Evolutionary conservation across 345 rosid genomes (phyloP).

Genomic region (Combretum micranthum): DNA sequence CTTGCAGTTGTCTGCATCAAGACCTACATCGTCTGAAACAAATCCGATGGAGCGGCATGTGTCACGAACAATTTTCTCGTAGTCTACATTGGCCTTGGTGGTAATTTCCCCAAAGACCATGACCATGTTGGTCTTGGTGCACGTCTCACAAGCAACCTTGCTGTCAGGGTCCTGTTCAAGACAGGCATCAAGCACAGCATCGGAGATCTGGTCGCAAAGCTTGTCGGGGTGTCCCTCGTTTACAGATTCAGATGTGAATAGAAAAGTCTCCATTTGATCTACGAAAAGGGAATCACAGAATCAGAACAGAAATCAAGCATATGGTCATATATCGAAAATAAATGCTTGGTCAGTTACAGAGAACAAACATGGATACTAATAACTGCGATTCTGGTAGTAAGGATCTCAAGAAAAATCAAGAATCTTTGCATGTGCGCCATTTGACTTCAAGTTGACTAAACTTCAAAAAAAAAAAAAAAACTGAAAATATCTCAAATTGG

Average conservation of each 20-base stretch:
- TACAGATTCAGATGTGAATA: conserved; percentile 74
- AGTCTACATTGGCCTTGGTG: conserved; percentile 65
- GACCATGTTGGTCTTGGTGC: conserved; percentile 82
- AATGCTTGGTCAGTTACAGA: no score
- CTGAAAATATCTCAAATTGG: no score
- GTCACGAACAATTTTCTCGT: conserved; percentile 72
- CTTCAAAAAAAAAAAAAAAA: no score
- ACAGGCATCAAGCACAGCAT: conserved; percentile 75
- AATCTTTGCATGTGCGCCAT: no score
- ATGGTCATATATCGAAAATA: no score
- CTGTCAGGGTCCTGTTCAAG: conserved; percentile 71
- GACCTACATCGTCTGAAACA: conserved; percentile 63
- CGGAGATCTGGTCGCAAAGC: conserved; percentile 76
- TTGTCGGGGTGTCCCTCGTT: conserved; percentile 87
- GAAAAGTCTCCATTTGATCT: conserved; percentile 62
- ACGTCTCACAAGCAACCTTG: conserved; percentile 84
- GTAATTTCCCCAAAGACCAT: conserved; percentile 81
- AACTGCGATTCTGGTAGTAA: no score
- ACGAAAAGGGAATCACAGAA: conserved; percentile 5
- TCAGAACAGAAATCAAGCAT: neutral
- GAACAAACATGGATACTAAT: no score
- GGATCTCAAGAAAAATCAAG: no score
- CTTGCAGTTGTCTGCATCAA: conserved; percentile 69
- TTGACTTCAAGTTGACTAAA: no score
- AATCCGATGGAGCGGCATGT: conserved; percentile 63